Base-by-base conservation (phyloP, 306 rosid genomes). In the Quercus cerris region DNA sequence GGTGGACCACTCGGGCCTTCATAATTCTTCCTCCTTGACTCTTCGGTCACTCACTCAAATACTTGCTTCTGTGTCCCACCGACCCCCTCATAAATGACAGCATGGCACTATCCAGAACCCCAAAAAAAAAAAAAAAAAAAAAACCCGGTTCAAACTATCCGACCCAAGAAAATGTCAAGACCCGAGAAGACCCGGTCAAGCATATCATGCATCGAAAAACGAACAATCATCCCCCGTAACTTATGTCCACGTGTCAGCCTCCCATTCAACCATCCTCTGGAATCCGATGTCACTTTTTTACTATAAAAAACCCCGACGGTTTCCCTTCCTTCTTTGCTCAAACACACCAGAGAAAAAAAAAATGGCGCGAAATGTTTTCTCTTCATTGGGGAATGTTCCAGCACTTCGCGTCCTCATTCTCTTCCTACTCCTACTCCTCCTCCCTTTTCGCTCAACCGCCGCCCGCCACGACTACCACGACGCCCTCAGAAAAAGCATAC, bases 401-500 rank as follows among this genome's bases (percentile, higher is more conserved):
- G 30, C 86, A 38, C 70, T 88, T 83, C 85, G 80, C 86, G 66
- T 74, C 61, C 55, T 86, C 59, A 1, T 77, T 76, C 1, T 83
- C 20, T 49, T 13, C 54, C 54, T 89, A 75, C 73, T 90, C 55
- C 22, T 22, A 22, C 84, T 88, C 54, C 74, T 89, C 5, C 78
- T 85, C 49, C 79, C 81, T 49, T 70, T 68, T 59, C 87, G 20
- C 1, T 78, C 87, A 4, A 70, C 9, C 70, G 1, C 84, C 57
- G 83, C 86, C 33, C 77, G 71, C 70, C 98, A 93, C 51, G 84
- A 95, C 91, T 95, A 95, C 87, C 78, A 57, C 58, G 96, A 93
- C 61, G 98, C 99, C 35, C 93, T 95, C 73, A 88, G 75, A 33
- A 95, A 95, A 83, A 85, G 98, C 89, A 93, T 95, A 27, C 97